These are phyloP conservation scores for Boletus edulis DNA, from an alignment of 768 basidiomycete species.

Conservation along the genomic window DNA sequence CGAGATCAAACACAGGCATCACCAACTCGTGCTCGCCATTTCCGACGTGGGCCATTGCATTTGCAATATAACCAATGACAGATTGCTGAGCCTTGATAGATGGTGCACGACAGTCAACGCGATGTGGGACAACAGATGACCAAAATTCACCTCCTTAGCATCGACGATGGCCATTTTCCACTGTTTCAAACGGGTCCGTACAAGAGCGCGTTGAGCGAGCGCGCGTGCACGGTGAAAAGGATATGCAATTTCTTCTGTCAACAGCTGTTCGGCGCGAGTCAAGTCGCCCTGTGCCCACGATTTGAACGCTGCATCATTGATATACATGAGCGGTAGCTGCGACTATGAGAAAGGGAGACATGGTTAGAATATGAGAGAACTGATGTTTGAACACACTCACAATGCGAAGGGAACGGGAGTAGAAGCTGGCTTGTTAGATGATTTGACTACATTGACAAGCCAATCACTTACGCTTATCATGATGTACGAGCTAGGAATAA, in stretches of 20 bases:
- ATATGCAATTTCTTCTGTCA: not conserved
- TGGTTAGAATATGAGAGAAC: not conserved
- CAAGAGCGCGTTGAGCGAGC: constrained; percentile 1
- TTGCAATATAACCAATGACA: not conserved
- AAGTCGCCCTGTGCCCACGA: not conserved
- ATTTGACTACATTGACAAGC: not conserved
- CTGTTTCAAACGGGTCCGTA: not conserved
- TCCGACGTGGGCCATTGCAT: not conserved
- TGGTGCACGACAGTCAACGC: not conserved
- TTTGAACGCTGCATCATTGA: not conserved
- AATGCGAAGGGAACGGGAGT: not conserved
- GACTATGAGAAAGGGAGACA: not conserved
- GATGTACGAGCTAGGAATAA: not conserved
- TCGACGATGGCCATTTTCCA: not conserved
- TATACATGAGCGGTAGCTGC: not conserved
- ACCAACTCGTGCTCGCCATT: not conserved
- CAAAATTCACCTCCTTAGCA: not conserved
- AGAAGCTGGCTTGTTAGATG: no score
- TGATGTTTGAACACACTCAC: not conserved
- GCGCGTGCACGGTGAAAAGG: not conserved
- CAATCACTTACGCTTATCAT: not conserved
- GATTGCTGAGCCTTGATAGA: not conserved
- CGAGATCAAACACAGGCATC: constrained; percentile 9
- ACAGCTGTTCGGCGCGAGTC: not conserved
- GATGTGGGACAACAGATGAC: not conserved